Evolutionary conservation across 2,329 filamentous ascomycete species (phyloP).

Genomic region (Fusarium neocosmosporiellum): DNA sequence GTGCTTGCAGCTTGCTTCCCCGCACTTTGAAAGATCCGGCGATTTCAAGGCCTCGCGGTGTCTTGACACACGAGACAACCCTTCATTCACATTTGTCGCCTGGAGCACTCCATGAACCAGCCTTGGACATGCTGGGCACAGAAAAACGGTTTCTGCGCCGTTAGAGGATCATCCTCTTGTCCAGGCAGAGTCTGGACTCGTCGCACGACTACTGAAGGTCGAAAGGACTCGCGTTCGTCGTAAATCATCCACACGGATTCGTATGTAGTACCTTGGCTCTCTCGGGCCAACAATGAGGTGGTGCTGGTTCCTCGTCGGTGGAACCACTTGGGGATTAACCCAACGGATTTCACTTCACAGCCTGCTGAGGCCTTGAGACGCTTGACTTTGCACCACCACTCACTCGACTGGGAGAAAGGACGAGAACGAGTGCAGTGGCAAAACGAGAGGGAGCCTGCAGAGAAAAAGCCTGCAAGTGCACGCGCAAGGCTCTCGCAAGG

Average conservation of each 20-base stretch:
- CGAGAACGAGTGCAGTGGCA: constrained; percentile 8
- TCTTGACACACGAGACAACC: not conserved
- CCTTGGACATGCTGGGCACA: not conserved
- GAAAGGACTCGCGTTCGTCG: constrained; percentile 37
- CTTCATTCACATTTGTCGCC: not conserved
- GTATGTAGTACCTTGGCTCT: constrained; percentile 49
- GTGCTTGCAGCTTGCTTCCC: not conserved
- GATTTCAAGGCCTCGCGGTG: constrained; percentile 14
- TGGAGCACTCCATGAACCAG: not conserved
- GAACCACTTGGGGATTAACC: constrained; percentile 39
- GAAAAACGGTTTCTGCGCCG: not conserved
- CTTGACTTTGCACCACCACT: constrained; percentile 34
- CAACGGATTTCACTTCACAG: constrained; percentile 27
- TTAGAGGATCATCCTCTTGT: not conserved
- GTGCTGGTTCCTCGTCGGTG: constrained; percentile 30
- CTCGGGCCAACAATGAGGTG: constrained; percentile 23
- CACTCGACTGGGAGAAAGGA: constrained; percentile 14
- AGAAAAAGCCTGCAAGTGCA: constrained; percentile 44
- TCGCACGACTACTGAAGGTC: constrained; percentile 13
- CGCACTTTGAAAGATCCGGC: not conserved
- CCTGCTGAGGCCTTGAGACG: constrained; percentile 23
- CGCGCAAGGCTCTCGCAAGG: constrained; percentile 23
- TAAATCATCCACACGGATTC: constrained; percentile 52
- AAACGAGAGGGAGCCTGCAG: constrained; percentile 13
- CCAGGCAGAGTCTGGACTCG: not conserved